Percentiles rank a stretch among this genome's conserved stretches.
Evolutionary conservation across 805 yeast genomes (phyloP).

Genomic region (Ogataea henricii): DNA sequence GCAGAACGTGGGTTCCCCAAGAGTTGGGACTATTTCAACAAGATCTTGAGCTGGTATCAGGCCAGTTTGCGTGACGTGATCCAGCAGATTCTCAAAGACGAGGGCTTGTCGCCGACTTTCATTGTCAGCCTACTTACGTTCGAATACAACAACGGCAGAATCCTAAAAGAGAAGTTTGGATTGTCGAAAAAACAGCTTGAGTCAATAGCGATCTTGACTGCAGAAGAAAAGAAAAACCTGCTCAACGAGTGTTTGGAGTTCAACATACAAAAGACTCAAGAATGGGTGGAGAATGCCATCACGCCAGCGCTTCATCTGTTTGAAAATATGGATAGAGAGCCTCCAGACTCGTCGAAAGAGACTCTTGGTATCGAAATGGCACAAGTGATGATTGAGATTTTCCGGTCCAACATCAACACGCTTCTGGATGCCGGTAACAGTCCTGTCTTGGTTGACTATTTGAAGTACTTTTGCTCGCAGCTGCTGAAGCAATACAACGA

Average conservation of each 20-base stretch:
- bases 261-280: constrained; percentile 71
- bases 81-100: constrained; percentile 53
- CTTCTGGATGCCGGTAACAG: constrained; percentile 41
- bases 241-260: constrained; percentile 77
- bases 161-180: constrained; percentile 52
- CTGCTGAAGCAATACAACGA: constrained; percentile 25
- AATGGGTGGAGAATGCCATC: constrained; percentile 70
- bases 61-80: constrained; percentile 61
- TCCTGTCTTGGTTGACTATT: constrained; percentile 29
- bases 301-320: constrained; percentile 49
- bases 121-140: constrained; percentile 74
- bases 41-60: constrained; percentile 67
- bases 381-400: constrained; percentile 26
- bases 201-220: constrained; percentile 52
- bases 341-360: constrained; percentile 39
- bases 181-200: constrained; percentile 47
- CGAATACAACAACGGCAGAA: constrained; percentile 65
- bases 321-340: constrained; percentile 65
- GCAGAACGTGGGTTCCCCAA: constrained; percentile 63
- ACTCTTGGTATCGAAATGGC: constrained; percentile 34
- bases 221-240: constrained; percentile 68
- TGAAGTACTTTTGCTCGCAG: constrained; percentile 26
- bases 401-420: constrained; percentile 34
- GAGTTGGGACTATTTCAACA: constrained; percentile 70
- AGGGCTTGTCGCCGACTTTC: constrained; percentile 68